phyloP scores from a whole-genome alignment of 768 basidiomycete species.

The Mycena vulgaris region DNA sequence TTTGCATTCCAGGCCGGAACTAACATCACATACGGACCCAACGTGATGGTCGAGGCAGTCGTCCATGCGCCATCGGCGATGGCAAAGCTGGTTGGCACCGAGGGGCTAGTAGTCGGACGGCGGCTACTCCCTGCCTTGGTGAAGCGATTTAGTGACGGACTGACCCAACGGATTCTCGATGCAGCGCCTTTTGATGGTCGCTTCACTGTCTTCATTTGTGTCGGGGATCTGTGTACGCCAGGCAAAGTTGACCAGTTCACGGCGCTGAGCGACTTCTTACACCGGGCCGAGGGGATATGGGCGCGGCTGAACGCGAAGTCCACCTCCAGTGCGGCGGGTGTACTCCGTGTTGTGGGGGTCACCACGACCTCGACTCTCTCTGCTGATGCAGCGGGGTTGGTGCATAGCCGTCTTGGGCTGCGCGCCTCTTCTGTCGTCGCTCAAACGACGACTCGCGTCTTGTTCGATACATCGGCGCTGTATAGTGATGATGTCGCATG shows the following conservation, averaged over 20 bases:
- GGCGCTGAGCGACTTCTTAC: neutral
- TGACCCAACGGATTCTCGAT: neutral
- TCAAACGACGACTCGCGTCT: neutral
- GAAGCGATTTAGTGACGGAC: conserved; percentile 15
- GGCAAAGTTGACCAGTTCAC: neutral
- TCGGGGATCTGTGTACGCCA: conserved; percentile 3
- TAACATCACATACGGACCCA: conserved; percentile 21
- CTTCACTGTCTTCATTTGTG: conserved; percentile 27
- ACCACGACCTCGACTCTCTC: conserved; percentile 21
- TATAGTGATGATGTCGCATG: conserved; percentile 22
- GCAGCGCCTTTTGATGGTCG: conserved; percentile 18
- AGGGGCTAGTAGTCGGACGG: conserved; percentile 19
- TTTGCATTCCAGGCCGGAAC: conserved; percentile 30
- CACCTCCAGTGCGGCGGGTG: neutral
- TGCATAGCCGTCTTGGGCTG: conserved; percentile 1
- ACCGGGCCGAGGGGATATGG: neutral
- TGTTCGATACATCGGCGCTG: conserved; percentile 15
- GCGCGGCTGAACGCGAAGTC: neutral
- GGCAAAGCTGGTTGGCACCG: conserved; percentile 12
- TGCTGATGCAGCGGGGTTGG: neutral
- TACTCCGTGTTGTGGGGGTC: neutral
- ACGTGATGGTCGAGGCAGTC: conserved; percentile 8
- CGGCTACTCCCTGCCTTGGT: conserved; percentile 16
- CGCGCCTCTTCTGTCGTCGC: neutral
- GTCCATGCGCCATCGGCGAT: conserved; percentile 3